Percentiles rank a stretch among this genome's conserved stretches.
Conservation (phyloP, 2,329 filamentous ascomycete genomes). For the Botrytis byssoidea region DNA sequence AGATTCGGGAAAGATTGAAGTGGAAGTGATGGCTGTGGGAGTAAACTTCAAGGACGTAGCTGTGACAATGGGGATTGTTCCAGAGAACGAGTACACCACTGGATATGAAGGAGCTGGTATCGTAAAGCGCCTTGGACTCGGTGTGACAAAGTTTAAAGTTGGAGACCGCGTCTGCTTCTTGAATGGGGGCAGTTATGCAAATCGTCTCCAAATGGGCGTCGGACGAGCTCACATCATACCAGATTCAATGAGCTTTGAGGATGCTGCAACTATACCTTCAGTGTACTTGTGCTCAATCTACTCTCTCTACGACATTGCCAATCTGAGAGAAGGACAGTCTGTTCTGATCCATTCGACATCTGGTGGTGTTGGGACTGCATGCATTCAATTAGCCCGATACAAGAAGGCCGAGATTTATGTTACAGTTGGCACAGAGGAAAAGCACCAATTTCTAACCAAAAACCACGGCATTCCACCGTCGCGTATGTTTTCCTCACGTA, state of each 20-base stretch:
- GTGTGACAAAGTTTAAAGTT: slow-evolving; percentile 26
- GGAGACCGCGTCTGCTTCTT: slow-evolving; percentile 32
- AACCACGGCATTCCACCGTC: not conserved
- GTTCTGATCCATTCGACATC: slow-evolving; percentile 39
- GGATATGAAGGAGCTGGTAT: slow-evolving; percentile 36
- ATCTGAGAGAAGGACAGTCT: slow-evolving; percentile 29
- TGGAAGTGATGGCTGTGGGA: slow-evolving; percentile 31
- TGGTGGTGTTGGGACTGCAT: slow-evolving; percentile 39
- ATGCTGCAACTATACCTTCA: slow-evolving; percentile 43
- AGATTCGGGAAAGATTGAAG: slow-evolving; percentile 20
- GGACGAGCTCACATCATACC: slow-evolving; percentile 40
- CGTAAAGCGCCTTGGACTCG: slow-evolving; percentile 32
- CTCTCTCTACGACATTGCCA: slow-evolving; percentile 21
- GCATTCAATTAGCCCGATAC: slow-evolving; percentile 35
- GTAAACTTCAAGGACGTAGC: slow-evolving; percentile 29
- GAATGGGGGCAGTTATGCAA: slow-evolving; percentile 21
- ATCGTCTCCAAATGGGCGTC: slow-evolving; percentile 20
- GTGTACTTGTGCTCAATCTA: slow-evolving; percentile 31
- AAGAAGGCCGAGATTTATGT: slow-evolving; percentile 42
- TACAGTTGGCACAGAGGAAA: slow-evolving; percentile 4
- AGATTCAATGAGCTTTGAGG: slow-evolving; percentile 41
- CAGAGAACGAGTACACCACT: slow-evolving; percentile 22
- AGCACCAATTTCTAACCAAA: not conserved
- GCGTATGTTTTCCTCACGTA: not conserved
- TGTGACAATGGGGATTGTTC: slow-evolving; percentile 31